phyloP scores from a whole-genome alignment of 306 rosid species.

The Heteromeles arbutifolia region DNA sequence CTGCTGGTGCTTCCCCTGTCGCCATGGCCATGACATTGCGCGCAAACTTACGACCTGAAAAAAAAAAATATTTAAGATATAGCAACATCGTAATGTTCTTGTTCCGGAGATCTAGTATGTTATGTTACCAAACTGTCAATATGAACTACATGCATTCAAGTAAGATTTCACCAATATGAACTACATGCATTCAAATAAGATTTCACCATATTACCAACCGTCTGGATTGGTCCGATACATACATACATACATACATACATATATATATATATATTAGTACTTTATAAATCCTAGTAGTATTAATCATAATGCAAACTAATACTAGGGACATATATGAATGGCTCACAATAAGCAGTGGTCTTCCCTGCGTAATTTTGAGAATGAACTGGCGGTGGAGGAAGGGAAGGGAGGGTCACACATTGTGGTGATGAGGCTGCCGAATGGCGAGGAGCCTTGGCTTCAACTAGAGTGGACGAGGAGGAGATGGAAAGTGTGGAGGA shows the following conservation, averaged over 20 bases:
- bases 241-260: too few relatives aligned
- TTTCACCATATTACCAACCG: background rate
- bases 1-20: slow-evolving; percentile 84
- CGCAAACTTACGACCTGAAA: slow-evolving; percentile 59
- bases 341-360: slow-evolving; percentile 60
- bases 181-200: background rate
- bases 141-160: background rate
- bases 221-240: background rate
- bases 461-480: slow-evolving; percentile 56
- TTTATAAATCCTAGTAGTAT: background rate
- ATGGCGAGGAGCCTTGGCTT: slow-evolving; percentile 54
- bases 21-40: slow-evolving; percentile 87
- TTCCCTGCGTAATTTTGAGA: slow-evolving; percentile 60
- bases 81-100: background rate
- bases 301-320: background rate
- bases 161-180: background rate
- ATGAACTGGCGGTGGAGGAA: slow-evolving; percentile 47
- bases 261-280: background rate
- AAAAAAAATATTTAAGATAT: background rate
- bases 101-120: background rate
- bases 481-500: slow-evolving; percentile 66
- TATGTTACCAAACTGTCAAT: background rate
- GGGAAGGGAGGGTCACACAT: slow-evolving; percentile 64
- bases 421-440: slow-evolving; percentile 52
- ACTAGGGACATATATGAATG: background rate